phyloP scores from a whole-genome alignment of 108 stramenopile species.

The Craspedostauros australis region DNA sequence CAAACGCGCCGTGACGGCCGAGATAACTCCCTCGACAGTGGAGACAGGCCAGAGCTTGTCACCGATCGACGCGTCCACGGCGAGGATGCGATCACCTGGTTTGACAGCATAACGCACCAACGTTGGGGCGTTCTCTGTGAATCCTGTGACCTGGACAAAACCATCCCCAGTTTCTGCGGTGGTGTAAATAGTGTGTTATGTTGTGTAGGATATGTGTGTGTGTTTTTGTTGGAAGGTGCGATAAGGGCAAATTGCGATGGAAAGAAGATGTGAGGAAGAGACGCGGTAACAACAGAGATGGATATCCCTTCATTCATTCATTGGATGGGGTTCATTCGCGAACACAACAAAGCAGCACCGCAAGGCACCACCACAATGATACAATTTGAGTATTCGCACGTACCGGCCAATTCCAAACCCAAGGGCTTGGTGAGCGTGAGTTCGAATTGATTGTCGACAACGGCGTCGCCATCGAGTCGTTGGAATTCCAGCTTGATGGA shows the following conservation, averaged over 20 bases:
- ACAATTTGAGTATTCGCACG: not conserved
- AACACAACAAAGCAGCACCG: too few relatives aligned
- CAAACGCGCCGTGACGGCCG: constrained; percentile 71
- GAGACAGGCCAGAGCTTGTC: constrained; percentile 79
- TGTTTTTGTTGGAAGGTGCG: too few relatives aligned
- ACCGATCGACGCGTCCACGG: constrained; percentile 72
- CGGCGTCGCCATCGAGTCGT: constrained; percentile 22
- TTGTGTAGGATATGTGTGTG: too few relatives aligned
- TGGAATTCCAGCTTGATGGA: constrained; percentile 47
- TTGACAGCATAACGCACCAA: constrained; percentile 51
- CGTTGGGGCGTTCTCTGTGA: constrained; percentile 52
- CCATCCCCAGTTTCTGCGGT: constrained; percentile 69
- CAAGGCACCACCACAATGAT: too few relatives aligned
- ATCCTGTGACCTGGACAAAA: constrained; percentile 60
- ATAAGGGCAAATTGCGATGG: too few relatives aligned
- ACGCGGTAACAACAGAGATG: too few relatives aligned
- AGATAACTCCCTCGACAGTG: constrained; percentile 71
- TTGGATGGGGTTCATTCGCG: too few relatives aligned
- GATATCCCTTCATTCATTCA: too few relatives aligned
- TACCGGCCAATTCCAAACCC: constrained; percentile 73
- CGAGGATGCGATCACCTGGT: constrained; percentile 68
- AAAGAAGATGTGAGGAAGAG: too few relatives aligned
- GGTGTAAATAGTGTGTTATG: too few relatives aligned
- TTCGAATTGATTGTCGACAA: constrained; percentile 47
- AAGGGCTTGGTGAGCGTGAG: constrained; percentile 61